Conservation (phyloP, 805 yeast species). For the Wickerhamiella australiensis region DNA sequence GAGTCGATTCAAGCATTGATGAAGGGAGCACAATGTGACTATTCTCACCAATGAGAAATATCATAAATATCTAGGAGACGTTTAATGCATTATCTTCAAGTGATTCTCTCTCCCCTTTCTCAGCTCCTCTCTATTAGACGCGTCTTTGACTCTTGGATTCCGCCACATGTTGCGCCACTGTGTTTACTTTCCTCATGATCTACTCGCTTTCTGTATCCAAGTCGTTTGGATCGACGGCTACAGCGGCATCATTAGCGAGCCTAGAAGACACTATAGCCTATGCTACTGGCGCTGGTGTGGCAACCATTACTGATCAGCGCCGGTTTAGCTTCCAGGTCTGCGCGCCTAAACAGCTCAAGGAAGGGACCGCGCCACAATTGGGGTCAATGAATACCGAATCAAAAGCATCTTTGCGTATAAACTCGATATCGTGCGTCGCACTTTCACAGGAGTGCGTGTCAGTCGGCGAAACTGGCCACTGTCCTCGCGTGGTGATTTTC, state of each 20-base stretch:
- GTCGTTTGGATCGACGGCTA: not conserved
- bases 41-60: too few species aligned
- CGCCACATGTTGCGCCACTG: not conserved
- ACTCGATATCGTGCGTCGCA: slow-evolving; percentile 37
- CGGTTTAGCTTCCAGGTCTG: not conserved
- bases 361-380: not conserved
- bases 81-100: too few species aligned
- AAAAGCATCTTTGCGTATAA: slow-evolving; percentile 14
- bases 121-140: too few species aligned
- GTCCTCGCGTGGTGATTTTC: slow-evolving; percentile 55
- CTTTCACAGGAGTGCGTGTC: slow-evolving; percentile 48
- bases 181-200: not conserved
- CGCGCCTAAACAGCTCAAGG: slow-evolving; percentile 7
- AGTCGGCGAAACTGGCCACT: slow-evolving; percentile 59
- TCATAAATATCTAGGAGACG: too few species aligned
- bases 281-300: slow-evolving; percentile 11
- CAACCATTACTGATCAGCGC: not conserved
- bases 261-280: not conserved
- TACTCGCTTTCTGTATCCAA: not conserved
- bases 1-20: too few species aligned
- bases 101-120: too few species aligned
- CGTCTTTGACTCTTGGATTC: too few species aligned
- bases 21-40: too few species aligned
- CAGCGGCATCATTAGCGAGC: not conserved
- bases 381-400: not conserved